phyloP scores from a whole-genome alignment of 208 protist genomes.

The Crithidia thermophila region DNA sequence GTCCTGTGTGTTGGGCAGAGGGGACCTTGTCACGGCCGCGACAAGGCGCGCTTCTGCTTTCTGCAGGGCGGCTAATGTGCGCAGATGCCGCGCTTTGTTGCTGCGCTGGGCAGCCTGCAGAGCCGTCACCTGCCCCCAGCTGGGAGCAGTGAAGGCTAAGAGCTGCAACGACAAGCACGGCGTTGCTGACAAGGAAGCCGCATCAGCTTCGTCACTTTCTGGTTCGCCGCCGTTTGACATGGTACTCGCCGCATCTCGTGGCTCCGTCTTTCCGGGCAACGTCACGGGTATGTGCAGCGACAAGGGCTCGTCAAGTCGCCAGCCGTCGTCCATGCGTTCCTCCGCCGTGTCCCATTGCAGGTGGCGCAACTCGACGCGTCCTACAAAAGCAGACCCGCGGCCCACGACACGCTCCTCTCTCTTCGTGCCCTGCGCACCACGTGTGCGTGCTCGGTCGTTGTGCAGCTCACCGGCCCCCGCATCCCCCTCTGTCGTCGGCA shows the following conservation, averaged over 20 bases:
- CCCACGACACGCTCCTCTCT: constrained; percentile 17
- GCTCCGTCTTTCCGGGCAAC: too few relatives aligned
- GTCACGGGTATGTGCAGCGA: constrained; percentile 9
- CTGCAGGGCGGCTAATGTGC: constrained; percentile 9
- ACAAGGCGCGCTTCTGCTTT: constrained; percentile 7
- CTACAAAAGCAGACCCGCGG: background rate
- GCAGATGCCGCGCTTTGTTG: background rate
- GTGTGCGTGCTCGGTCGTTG: background rate
- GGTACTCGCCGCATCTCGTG: too few relatives aligned
- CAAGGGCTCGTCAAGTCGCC: constrained; percentile 20
- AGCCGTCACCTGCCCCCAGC: constrained; percentile 20
- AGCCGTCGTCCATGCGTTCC: constrained; percentile 18
- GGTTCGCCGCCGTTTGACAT: background rate
- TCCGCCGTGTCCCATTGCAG: constrained; percentile 16
- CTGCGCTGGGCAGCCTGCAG: constrained; percentile 5
- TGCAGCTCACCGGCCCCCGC: background rate
- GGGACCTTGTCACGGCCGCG: background rate
- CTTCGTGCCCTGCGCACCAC: background rate
- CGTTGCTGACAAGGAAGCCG: too few relatives aligned
- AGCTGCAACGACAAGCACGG: constrained; percentile 10
- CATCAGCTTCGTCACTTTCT: too few relatives aligned
- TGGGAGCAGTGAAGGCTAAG: constrained; percentile 21
- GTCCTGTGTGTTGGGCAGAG: too few relatives aligned
- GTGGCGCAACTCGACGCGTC: background rate
- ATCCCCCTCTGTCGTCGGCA: background rate